Percentiles rank a stretch among this genome's conserved stretches.
Evolutionary conservation across 257 asterid species (phyloP).

Genomic region (Dorcoceras hygrometricum): DNA sequence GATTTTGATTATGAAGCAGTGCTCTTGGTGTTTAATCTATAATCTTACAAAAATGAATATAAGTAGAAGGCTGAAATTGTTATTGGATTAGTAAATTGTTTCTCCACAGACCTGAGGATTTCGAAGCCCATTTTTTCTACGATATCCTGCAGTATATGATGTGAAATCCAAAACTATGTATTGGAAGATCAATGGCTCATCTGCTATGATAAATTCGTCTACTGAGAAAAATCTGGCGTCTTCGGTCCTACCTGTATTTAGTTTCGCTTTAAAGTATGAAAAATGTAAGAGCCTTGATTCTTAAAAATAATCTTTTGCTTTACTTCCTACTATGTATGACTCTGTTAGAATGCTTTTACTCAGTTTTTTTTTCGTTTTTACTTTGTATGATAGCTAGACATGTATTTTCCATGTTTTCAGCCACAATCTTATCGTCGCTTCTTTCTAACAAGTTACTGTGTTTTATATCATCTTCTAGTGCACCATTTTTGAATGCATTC

Average conservation of each 20-base stretch:
- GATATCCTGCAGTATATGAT: not conserved
- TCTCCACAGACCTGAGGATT: constrained; percentile 5
- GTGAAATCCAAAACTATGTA: not conserved
- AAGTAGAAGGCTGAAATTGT: not conserved
- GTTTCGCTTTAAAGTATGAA: not conserved
- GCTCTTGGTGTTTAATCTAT: not conserved
- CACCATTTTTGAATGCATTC: not conserved
- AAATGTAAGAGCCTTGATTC: not conserved
- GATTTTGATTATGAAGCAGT: constrained; percentile 6
- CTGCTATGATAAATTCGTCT: too few relatives aligned
- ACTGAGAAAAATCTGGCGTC: not conserved
- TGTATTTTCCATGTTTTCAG: not conserved
- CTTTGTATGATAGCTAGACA: not conserved
- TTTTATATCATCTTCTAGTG: not conserved
- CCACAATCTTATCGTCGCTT: constrained; percentile 4
- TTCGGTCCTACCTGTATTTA: not conserved
- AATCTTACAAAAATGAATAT: not conserved
- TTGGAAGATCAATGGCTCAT: not conserved
- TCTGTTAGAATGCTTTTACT: not conserved
- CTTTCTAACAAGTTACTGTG: constrained; percentile 1
- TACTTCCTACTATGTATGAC: not conserved
- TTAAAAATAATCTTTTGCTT: too few relatives aligned
- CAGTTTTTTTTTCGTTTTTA: not conserved
- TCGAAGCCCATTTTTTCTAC: not conserved
- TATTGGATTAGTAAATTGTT: constrained; percentile 3